These are phyloP conservation scores for Xylariomycetidae sp. DNA, from an alignment of 2,329 filamentous ascomycete genomes.

Conservation along the genomic window DNA sequence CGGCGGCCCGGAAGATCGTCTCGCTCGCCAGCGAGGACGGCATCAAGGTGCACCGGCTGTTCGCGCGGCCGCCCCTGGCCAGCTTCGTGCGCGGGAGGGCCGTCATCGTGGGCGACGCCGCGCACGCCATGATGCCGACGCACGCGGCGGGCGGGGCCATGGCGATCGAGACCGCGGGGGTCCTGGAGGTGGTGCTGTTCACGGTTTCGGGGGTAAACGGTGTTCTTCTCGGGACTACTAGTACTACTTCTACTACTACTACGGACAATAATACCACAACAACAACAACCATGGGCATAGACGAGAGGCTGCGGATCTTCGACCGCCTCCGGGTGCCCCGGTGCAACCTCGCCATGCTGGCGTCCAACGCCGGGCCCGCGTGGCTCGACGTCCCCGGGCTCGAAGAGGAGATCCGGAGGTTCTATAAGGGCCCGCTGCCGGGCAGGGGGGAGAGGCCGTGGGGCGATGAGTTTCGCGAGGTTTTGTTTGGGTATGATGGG, in stretches of 20 bases:
- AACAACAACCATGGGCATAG: background rate
- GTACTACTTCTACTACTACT: too few species aligned
- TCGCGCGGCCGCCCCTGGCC: conserved; percentile 10
- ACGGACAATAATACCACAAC: background rate
- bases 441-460: conserved; percentile 8
- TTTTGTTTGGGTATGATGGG: conserved; percentile 12
- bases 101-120: conserved; percentile 11
- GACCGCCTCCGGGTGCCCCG: conserved; percentile 12
- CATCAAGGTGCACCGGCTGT: conserved; percentile 11
- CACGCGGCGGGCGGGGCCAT: conserved; percentile 11
- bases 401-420: conserved; percentile 12
- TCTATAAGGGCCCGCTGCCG: conserved; percentile 10
- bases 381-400: conserved; percentile 5
- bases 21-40: conserved; percentile 14
- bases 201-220: too few species aligned
- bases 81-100: conserved; percentile 13
- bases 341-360: conserved; percentile 14
- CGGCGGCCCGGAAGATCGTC: conserved; percentile 6
- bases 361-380: conserved; percentile 13
- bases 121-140: conserved; percentile 16
- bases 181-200: conserved; percentile 10
- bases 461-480: conserved; percentile 9
- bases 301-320: conserved; percentile 10
- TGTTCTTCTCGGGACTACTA: too few species aligned
- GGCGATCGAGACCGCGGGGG: conserved; percentile 12